phyloP scores from a whole-genome alignment of 1,139 yeast species.

The Nadsonia starkeyi-henricii region DNA sequence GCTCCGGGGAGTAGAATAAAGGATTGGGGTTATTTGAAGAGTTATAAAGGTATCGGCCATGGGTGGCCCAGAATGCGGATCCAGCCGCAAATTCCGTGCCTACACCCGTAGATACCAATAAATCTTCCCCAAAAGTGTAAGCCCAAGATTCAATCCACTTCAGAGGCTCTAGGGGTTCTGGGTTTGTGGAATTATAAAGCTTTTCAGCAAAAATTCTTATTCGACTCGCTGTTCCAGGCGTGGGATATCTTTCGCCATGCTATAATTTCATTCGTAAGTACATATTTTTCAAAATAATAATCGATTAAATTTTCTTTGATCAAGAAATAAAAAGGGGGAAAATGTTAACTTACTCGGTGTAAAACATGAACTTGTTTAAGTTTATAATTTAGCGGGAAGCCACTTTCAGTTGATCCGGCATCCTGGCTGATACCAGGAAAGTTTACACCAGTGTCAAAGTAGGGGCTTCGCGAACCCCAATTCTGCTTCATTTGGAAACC shows the following conservation, averaged over 20 bases:
- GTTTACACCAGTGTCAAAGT: constrained; percentile 26
- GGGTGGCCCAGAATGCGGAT: constrained; percentile 28
- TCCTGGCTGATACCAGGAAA: constrained; percentile 19
- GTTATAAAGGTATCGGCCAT: constrained; percentile 22
- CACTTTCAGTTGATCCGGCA: constrained; percentile 14
- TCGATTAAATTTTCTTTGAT: no score
- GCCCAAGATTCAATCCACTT: constrained; percentile 25
- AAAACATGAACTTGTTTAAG: constrained; percentile 5
- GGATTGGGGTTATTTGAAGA: constrained; percentile 9
- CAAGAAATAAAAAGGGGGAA: neutral
- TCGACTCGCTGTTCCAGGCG: constrained; percentile 5
- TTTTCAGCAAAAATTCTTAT: constrained; percentile 8
- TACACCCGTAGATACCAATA: constrained; percentile 26
- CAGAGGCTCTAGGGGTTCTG: constrained; percentile 7
- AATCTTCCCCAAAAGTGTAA: constrained; percentile 22
- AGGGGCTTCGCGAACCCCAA: constrained; percentile 30
- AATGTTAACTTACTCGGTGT: neutral
- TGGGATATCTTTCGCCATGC: constrained; percentile 7
- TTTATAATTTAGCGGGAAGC: constrained; percentile 3
- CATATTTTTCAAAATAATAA: no score
- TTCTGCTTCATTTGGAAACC: constrained; percentile 29
- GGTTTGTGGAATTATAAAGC: constrained; percentile 1
- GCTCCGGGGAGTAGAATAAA: constrained; percentile 14
- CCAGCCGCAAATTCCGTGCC: constrained; percentile 28
- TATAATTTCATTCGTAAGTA: neutral